Base-by-base conservation (phyloP, 306 rosid genomes). In the Fagus sylvatica region DNA sequence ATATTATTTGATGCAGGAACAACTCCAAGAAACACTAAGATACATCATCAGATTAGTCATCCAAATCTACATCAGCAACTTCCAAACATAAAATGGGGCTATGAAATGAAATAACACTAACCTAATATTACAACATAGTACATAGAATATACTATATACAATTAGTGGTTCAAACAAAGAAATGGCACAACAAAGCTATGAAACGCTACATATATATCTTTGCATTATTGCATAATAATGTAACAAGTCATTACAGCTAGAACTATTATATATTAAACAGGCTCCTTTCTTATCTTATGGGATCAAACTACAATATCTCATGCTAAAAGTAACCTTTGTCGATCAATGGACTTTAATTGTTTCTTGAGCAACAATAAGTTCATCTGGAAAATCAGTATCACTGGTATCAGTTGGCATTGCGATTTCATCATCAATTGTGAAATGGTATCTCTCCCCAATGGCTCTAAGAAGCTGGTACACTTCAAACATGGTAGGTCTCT, bases 401-500 rank as follows among this genome's bases (percentile, higher is more conserved):
- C 81, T 83, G 33, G 62, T 54, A 71, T 91, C 90, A 59, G 78
- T 39, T 68, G 89, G 87, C 79, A 85, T 60, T 51, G 87, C 41
- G 41, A 92, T 77, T 40, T 95, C 98, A 53, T 93, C 98, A 4
- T 91, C 97, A 15, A 86, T 69, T 42, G 92, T 84, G 85, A 95
- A 93, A 73, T 91, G 78, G 85, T 95, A 93, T 32, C 59, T 87
- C 57, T 77, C 80, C 32, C 99, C 99, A 30, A 93, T 84, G 62
- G 98, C 90, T 86, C 94, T 88, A 64, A 93, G 85, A 86, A 95
- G 82, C 77, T 95, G 99, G 84, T 93, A 93, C 5, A 93, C 96
- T 86, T 93, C 98, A 84, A 89, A 95, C 99, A 95, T 89, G 22
- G 98, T 88, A 1, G 99, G 97, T 76, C 99, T 91, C 88, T 95